Evolutionary conservation across 306 rosid genomes (phyloP).

Genomic region (Crotalaria pallida): DNA sequence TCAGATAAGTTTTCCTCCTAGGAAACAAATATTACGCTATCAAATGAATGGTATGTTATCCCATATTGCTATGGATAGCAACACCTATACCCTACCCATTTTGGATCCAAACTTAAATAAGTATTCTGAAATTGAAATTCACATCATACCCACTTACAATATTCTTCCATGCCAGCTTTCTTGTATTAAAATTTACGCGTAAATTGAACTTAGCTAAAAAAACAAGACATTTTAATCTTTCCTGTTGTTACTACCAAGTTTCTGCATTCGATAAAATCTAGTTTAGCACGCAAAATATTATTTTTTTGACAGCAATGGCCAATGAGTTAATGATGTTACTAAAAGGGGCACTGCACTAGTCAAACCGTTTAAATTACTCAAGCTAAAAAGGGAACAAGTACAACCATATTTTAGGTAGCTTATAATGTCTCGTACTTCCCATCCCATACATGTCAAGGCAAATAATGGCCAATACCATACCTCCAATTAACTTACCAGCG

Average conservation of each 20-base stretch:
- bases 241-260: neutral
- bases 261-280: neutral
- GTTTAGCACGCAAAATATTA: neutral
- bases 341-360: neutral
- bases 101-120: conserved; percentile 16
- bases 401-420: conserved; percentile 10
- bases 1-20: conserved; percentile 54
- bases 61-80: conserved; percentile 9
- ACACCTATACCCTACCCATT: neutral
- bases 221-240: neutral
- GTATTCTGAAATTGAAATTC: neutral
- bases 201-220: neutral
- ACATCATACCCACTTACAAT: neutral
- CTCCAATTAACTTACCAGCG: neutral
- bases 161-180: neutral
- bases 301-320: neutral
- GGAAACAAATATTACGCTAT: conserved; percentile 52
- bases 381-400: neutral
- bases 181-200: neutral
- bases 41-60: conserved; percentile 15
- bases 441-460: neutral
- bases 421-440: neutral
- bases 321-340: neutral
- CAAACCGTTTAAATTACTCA: neutral
- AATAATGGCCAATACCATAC: neutral